Evolutionary conservation across 805 yeast genomes (phyloP), one percentile per base, ranked within the genome.

Genomic region (Suhomyces canberraensis): DNA sequence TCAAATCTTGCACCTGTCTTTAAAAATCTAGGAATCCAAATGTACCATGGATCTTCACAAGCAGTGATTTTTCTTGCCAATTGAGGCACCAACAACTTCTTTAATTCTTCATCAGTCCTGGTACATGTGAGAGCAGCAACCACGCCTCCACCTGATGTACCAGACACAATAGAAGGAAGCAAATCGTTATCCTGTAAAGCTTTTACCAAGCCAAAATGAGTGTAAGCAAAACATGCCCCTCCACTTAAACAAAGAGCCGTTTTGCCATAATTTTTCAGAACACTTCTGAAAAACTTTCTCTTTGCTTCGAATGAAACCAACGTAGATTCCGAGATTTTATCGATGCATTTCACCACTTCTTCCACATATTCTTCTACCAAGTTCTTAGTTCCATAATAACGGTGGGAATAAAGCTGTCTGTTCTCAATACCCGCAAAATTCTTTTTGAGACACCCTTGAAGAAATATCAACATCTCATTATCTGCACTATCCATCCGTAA

Each of bases 341-440:
- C 57, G 5, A 84, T 54, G 14, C 80, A 64, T 22, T 56, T 48
- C 1, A 70, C 67, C 7, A 81, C 79, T 48, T 78, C 79, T 0
- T 52, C 46, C 36, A 78, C 73, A 57, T 78, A 82, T 31, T 64
- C 64, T 24, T 71, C 74, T 20, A 84, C 78, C 16, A 81, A 53
- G 7, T 64, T 51, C 52, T 84, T 84, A 0, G 95, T 82, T 8
- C 93, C 93, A 50, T 76, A 82, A 54, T 84, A 81, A 31, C 85
- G 66, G 56, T 84, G 89, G 3, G 87, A 78, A 50, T 84, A 85
- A 17, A 84, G 63, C 38, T 75, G 69, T 22, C 85, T 75, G 50
- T 83, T 82, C 53, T 84, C 91, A 3, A 79, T 79, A 2, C 93
- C 93, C 3, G 88, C 89, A 61, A 84, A 85, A 51, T 85, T 84